A percentile compares a stretch with the other conserved stretches of the same genome.
Evolutionary conservation across 257 asterid genomes (phyloP).

Genomic region (Leptodermis oblonga): DNA sequence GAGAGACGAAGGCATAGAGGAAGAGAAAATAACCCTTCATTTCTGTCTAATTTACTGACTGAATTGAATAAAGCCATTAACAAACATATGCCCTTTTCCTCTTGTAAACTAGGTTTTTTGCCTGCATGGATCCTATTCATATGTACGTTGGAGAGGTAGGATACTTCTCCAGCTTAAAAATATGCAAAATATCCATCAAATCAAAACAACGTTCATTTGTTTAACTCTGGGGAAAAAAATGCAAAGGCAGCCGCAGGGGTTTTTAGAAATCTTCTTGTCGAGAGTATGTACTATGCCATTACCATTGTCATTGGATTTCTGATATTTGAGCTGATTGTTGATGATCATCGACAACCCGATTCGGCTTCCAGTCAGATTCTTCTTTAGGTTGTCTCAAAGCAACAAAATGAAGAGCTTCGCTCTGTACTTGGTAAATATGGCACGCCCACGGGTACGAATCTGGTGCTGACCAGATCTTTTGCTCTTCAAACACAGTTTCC

Average conservation of each 20-base stretch:
- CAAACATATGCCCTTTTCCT: too few species aligned
- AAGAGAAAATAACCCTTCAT: too few species aligned
- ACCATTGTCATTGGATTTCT: constrained; percentile 2
- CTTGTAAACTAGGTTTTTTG: too few species aligned
- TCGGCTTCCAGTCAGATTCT: constrained; percentile 74
- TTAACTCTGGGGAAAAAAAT: background rate
- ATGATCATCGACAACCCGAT: constrained; percentile 53
- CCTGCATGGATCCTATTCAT: too few species aligned
- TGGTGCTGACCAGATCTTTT: constrained; percentile 85
- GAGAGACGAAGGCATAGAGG: too few species aligned
- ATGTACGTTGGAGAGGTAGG: too few species aligned
- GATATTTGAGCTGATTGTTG: constrained; percentile 15
- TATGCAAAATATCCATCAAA: background rate
- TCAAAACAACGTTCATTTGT: background rate
- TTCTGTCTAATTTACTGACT: too few species aligned
- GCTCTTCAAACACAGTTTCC: constrained; percentile 77
- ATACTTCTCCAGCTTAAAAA: background rate
- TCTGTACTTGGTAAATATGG: constrained; percentile 65
- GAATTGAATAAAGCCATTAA: too few species aligned
- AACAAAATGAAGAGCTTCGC: constrained; percentile 88
- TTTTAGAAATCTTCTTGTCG: background rate
- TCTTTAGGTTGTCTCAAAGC: constrained; percentile 84
- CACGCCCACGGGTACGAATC: constrained; percentile 96
- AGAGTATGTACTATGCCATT: background rate
- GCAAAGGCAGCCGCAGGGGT: background rate